These are phyloP conservation scores for Tulasnella sp. DNA, from an alignment of 768 basidiomycete species.

Conservation along the genomic window DNA sequence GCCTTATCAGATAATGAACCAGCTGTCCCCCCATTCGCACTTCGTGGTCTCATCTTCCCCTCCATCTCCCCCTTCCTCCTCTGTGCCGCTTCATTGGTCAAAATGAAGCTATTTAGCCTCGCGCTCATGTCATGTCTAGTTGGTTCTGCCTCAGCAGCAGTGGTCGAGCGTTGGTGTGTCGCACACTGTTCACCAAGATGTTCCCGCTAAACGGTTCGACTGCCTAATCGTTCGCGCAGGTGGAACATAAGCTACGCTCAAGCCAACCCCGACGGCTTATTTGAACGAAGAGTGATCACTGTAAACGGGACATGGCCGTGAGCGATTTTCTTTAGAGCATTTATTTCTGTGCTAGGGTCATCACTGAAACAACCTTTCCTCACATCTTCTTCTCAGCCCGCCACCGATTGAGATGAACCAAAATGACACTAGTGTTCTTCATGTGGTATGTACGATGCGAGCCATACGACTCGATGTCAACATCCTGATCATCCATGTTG, in stretches of 20 bases:
- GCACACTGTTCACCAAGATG: not conserved
- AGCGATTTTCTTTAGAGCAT: conserved; percentile 26
- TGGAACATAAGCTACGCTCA: conserved; percentile 86
- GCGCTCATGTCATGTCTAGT: conserved; percentile 16
- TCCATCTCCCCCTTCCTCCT: conserved; percentile 16
- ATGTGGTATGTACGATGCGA: conserved; percentile 34
- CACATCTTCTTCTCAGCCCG: conserved; percentile 38
- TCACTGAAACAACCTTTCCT: not conserved
- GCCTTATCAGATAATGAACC: not conserved
- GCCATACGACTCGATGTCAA: not conserved
- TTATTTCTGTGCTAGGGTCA: not conserved
- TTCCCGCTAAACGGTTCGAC: no score
- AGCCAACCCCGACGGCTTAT: conserved; percentile 77
- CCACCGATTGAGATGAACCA: conserved; percentile 66
- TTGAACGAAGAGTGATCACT: conserved; percentile 65
- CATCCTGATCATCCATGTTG: not conserved
- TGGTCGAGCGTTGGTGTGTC: conserved; percentile 24
- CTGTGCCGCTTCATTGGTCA: conserved; percentile 18
- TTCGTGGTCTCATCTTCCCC: not conserved
- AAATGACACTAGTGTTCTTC: conserved; percentile 63
- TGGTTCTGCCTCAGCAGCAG: conserved; percentile 20
- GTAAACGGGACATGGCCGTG: conserved; percentile 93
- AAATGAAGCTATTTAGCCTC: conserved; percentile 22
- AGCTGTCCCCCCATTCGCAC: conserved; percentile 3
- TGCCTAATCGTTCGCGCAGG: conserved; percentile 24